Evolutionary conservation across 75 land plant genomes (phyloP), one percentile per base, ranked within the genome.

Genomic region (Chamaecyparis obtusa): DNA sequence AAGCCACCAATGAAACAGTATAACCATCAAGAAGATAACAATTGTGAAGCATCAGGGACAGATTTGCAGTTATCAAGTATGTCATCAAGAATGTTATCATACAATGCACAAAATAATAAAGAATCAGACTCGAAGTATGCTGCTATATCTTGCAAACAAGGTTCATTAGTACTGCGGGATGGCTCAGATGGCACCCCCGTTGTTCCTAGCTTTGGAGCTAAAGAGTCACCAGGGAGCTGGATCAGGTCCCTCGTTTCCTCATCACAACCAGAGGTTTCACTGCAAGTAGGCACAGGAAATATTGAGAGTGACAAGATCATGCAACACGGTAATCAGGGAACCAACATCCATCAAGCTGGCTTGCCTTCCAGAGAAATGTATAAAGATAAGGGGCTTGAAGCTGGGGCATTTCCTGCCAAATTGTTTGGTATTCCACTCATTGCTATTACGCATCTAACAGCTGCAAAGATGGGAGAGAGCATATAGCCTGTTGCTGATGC

Each of bases 401-500:
- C 55, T 69, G 86, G 88, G 15, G 89, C 43, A 84, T 87, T 90
- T 35, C 90, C 83, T 74, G 76, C 16, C 88, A 88, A 90, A 83
- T 85, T 94, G 3, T 94, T 94, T 91, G 95, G 95, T 2, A 85
- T 94, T 72, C 89, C 92, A 85, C 86, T 94, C 5, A 30, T 91
- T 80, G 91, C 89, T 51, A 89, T 60, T 56, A 56, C 77, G 13
- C 84, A 77, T 74, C 13, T 32, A 30, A 74, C 10, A 33, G 36
- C 16, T 14, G 13, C 37, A 33, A 74, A 74, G 36, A 74, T 74
- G 37, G 76, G 76, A 19, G 79, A 56, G 43, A 39, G 4, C 39
- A 85, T 56, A 60, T 75, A 37, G 3, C 51, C 88, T 83, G 87
- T 56, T 81, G 49, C 32, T 0, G 76, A 37, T 24, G 84, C 30